phyloP scores from a whole-genome alignment of 179 eudicot species.

The Silene vulgaris region DNA sequence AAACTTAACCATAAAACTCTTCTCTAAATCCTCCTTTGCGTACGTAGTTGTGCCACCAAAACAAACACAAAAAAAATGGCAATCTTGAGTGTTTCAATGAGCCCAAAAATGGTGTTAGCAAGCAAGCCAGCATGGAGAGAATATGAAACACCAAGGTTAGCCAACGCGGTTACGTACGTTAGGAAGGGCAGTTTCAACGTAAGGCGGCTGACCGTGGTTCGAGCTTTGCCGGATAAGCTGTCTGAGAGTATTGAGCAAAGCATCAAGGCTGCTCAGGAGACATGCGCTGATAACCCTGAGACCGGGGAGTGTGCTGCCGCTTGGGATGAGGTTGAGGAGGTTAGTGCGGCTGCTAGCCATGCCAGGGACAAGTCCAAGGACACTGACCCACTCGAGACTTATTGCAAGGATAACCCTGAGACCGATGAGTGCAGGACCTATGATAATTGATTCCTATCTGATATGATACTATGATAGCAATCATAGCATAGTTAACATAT shows the following conservation, averaged over 20 bases:
- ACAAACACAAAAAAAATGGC: slow-evolving; percentile 20
- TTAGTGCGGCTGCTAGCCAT: slow-evolving; percentile 91
- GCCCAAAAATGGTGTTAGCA: slow-evolving; percentile 14
- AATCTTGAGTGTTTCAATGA: slow-evolving; percentile 27
- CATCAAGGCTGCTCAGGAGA: slow-evolving; percentile 66
- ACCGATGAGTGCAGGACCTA: slow-evolving; percentile 90
- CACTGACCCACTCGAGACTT: slow-evolving; percentile 57
- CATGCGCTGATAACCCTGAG: slow-evolving; percentile 59
- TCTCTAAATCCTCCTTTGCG: neutral
- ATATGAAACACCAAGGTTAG: slow-evolving; percentile 30
- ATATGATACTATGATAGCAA: too few species aligned
- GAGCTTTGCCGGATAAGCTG: slow-evolving; percentile 56
- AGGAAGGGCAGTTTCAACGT: neutral
- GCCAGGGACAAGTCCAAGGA: slow-evolving; percentile 71
- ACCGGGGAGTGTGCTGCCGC: slow-evolving; percentile 92
- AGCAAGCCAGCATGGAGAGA: slow-evolving; percentile 5
- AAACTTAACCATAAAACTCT: neutral
- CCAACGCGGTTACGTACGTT: slow-evolving; percentile 25
- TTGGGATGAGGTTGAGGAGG: slow-evolving; percentile 97
- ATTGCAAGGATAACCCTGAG: slow-evolving; percentile 85
- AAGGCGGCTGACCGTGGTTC: slow-evolving; percentile 21
- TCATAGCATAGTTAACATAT: neutral
- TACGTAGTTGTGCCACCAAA: neutral
- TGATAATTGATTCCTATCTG: slow-evolving; percentile 40
- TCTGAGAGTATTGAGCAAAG: slow-evolving; percentile 69